phyloP scores from a whole-genome alignment of 345 rosid species.

The Angophora floribunda region DNA sequence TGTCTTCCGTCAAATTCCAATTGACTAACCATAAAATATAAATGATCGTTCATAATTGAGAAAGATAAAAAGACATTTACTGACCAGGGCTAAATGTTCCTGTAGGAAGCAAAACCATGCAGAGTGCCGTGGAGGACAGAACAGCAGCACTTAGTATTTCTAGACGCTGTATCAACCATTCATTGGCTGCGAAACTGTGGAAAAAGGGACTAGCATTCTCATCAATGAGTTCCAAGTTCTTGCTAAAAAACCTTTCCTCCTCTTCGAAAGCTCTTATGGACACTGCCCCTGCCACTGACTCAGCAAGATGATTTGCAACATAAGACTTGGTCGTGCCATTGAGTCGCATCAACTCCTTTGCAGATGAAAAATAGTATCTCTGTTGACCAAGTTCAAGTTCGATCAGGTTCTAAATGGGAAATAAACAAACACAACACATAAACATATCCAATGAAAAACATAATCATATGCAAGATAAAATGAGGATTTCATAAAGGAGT shows the following conservation, averaged over 20 bases:
- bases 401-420: not conserved
- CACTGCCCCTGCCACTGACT: slow-evolving; percentile 83
- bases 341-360: slow-evolving; percentile 85
- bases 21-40: not conserved
- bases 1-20: not conserved
- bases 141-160: slow-evolving; percentile 70
- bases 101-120: slow-evolving; percentile 89
- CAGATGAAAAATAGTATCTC: slow-evolving; percentile 77
- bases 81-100: slow-evolving; percentile 86
- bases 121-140: slow-evolving; percentile 79
- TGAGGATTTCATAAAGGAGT: not conserved
- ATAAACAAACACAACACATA: not conserved
- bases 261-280: slow-evolving; percentile 86
- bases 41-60: not conserved
- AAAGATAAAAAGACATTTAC: not conserved
- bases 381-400: slow-evolving; percentile 6
- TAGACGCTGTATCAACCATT: slow-evolving; percentile 87
- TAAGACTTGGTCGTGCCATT: slow-evolving; percentile 92
- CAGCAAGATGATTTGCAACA: slow-evolving; percentile 90
- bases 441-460: not conserved
- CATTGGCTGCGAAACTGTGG: slow-evolving; percentile 81
- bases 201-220: slow-evolving; percentile 89
- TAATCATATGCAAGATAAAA: not conserved
- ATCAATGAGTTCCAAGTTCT: slow-evolving; percentile 63
- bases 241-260: slow-evolving; percentile 77